Percentiles rank a stretch among this genome's conserved stretches.
These are phyloP conservation scores for Aspergillus kassunensis DNA, from an alignment of 495 filamentous ascomycete genomes.

Conservation along the genomic window DNA sequence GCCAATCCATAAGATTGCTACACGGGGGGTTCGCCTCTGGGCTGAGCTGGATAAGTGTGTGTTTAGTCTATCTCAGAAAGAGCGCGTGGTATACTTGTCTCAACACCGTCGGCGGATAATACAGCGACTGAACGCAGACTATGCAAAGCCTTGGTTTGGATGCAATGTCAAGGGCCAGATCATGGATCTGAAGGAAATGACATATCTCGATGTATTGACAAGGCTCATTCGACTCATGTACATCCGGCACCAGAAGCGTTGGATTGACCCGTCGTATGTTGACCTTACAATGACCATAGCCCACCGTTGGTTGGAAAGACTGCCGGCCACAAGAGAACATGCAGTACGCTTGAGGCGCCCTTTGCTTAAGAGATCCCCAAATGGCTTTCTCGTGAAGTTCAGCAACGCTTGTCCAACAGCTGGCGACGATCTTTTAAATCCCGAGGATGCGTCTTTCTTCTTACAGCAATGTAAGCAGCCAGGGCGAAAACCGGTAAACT, in stretches of 20 bases:
- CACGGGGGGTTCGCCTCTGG: conserved; percentile 35
- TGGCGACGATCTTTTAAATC: conserved; percentile 21
- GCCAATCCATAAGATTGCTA: conserved; percentile 42
- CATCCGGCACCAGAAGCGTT: conserved; percentile 29
- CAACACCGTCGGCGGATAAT: conserved; percentile 26
- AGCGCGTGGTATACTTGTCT: conserved; percentile 23
- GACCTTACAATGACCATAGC: conserved; percentile 26
- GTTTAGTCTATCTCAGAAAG: conserved; percentile 28
- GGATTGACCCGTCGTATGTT: conserved; percentile 35
- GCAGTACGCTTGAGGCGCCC: background rate
- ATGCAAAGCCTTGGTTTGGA: conserved; percentile 40
- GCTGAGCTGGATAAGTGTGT: conserved; percentile 35
- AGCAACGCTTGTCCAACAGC: conserved; percentile 18
- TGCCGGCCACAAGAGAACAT: background rate
- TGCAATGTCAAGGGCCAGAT: conserved; percentile 17
- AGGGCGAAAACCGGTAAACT: conserved; percentile 36
- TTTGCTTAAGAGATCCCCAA: conserved; percentile 4
- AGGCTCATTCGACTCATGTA: conserved; percentile 35
- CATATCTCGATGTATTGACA: conserved; percentile 32
- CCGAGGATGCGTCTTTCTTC: conserved; percentile 33
- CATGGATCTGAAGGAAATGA: conserved; percentile 37
- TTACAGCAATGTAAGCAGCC: conserved; percentile 23
- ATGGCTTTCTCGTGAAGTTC: conserved; percentile 15
- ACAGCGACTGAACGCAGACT: conserved; percentile 32
- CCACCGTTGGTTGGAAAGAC: conserved; percentile 23